Percentiles rank a stretch among this genome's conserved stretches.
phyloP scores from a whole-genome alignment of 805 yeast species.

The Yamadazyma phyllophila region DNA sequence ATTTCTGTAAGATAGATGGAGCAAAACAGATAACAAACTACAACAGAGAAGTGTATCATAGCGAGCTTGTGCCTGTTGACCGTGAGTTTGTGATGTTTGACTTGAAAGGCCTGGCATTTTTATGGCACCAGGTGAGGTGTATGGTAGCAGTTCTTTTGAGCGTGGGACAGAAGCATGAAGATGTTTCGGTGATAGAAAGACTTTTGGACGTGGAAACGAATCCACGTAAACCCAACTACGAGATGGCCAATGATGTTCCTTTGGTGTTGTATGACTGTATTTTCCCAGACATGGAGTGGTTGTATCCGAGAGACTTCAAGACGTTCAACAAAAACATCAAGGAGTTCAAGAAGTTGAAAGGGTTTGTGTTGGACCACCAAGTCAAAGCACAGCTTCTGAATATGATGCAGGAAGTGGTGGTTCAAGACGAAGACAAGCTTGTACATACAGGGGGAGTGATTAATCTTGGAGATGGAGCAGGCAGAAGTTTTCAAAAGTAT shows the following conservation, averaged over 20 bases:
- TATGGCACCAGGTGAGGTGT: conserved; percentile 98
- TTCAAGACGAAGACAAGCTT: conserved; percentile 19
- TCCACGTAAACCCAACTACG: conserved; percentile 75
- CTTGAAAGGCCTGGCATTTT: conserved; percentile 81
- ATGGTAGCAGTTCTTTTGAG: conserved; percentile 83
- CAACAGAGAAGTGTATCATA: conserved; percentile 56
- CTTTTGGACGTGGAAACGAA: conserved; percentile 55
- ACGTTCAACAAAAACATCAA: conserved; percentile 34
- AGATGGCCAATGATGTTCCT: conserved; percentile 89
- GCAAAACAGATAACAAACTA: conserved; percentile 86
- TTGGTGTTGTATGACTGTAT: conserved; percentile 82
- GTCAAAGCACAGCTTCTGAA: conserved; percentile 53
- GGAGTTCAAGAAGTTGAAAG: conserved; percentile 44
- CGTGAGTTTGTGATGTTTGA: conserved; percentile 65
- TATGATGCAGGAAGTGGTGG: conserved; percentile 43
- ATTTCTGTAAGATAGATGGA: conserved; percentile 93
- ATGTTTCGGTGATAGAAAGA: conserved; percentile 52
- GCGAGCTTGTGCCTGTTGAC: conserved; percentile 44
- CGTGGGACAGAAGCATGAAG: conserved; percentile 77
- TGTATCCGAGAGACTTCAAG: conserved; percentile 28
- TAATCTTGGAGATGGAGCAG: conserved; percentile 78
- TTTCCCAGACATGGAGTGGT: conserved; percentile 72
- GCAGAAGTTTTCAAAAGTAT: conserved; percentile 56
- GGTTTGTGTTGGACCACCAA: conserved; percentile 54
- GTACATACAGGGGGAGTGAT: conserved; percentile 28